phyloP scores from a whole-genome alignment of 331 rosid genomes.

The Spiraea crenata region DNA sequence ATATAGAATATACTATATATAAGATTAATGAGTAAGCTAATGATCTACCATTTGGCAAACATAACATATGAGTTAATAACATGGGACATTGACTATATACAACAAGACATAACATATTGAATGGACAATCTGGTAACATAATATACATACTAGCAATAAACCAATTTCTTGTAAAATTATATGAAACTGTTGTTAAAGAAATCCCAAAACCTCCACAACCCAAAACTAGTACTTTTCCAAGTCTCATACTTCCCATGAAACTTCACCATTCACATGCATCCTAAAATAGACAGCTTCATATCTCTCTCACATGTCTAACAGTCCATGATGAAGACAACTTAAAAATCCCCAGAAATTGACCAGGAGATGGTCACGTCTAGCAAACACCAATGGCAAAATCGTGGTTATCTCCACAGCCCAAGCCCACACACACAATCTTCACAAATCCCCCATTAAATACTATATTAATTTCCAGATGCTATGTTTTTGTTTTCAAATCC shows the following conservation, averaged over 20 bases:
- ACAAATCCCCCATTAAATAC: not conserved
- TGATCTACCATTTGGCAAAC: no score
- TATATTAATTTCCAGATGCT: not conserved
- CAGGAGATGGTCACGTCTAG: not conserved
- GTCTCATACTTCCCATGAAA: not conserved
- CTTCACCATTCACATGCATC: not conserved
- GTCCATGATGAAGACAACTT: not conserved
- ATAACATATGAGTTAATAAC: no score
- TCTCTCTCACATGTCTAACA: conserved; percentile 5
- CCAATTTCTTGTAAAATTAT: no score
- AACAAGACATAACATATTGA: no score
- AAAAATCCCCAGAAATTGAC: not conserved
- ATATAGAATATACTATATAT: not conserved
- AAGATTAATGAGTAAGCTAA: no score
- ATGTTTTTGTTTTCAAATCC: not conserved
- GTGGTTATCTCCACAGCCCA: conserved; percentile 9
- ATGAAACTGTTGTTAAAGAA: not conserved
- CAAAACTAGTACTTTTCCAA: not conserved
- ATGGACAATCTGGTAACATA: rapidly evolving
- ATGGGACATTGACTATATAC: no score
- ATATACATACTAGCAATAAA: no score
- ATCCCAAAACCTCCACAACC: no score
- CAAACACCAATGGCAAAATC: conserved; percentile 8
- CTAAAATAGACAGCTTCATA: not conserved
- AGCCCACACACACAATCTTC: conserved; percentile 8